Conservation (phyloP, 805 yeast species). For the Kodamaea hsintzibuensis region DNA sequence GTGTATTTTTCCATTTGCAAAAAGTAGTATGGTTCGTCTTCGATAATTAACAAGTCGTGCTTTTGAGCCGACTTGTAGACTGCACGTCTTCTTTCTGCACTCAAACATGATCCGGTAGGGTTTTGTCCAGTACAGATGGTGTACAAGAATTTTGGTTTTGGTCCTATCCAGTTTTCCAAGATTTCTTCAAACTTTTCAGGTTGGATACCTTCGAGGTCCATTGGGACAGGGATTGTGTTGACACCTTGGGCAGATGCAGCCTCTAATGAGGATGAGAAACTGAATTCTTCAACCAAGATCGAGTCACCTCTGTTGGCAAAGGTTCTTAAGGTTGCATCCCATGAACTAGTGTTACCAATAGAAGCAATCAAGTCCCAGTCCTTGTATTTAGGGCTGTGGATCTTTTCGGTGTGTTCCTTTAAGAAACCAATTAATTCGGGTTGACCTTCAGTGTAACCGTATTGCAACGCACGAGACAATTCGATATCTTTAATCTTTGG, state of each 20-base stretch:
- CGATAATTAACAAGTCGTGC: conserved; percentile 83
- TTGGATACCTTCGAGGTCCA: conserved; percentile 77
- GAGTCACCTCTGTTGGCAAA: conserved; percentile 77
- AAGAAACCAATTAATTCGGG: conserved; percentile 67
- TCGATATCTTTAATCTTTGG: conserved; percentile 54
- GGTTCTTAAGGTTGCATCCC: conserved; percentile 82
- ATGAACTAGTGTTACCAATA: conserved; percentile 86
- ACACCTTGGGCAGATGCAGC: conserved; percentile 75
- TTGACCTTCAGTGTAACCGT: conserved; percentile 84
- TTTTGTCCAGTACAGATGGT: conserved; percentile 96
- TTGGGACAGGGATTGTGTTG: conserved; percentile 66
- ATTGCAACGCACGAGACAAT: conserved; percentile 84
- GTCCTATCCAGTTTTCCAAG: conserved; percentile 69
- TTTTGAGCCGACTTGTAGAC: conserved; percentile 79
- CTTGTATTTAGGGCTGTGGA: conserved; percentile 46
- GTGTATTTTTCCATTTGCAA: conserved; percentile 86
- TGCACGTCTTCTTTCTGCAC: conserved; percentile 70
- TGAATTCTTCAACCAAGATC: conserved; percentile 77
- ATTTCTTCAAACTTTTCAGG: conserved; percentile 67
- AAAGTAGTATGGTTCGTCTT: conserved; percentile 98
- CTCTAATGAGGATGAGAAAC: conserved; percentile 84
- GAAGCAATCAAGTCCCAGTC: conserved; percentile 74
- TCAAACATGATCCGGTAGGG: conserved; percentile 91
- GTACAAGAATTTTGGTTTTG: conserved; percentile 84
- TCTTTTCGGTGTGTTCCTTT: conserved; percentile 67